phyloP scores from a whole-genome alignment of 306 rosid genomes.

The Medicago arabica region DNA sequence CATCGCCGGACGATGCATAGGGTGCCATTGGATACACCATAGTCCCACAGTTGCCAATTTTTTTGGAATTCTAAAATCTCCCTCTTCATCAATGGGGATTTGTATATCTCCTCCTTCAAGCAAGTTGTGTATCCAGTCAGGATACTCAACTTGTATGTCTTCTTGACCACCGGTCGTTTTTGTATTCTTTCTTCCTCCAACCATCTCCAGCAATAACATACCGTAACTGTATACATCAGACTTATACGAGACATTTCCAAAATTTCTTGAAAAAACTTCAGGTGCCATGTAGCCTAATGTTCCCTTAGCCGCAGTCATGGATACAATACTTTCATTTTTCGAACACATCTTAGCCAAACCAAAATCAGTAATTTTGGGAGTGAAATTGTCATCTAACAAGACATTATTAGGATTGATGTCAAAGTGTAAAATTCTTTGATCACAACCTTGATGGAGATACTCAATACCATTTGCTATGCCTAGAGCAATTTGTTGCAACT shows the following conservation, averaged over 20 bases:
- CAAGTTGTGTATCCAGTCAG: neutral
- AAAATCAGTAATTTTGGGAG: neutral
- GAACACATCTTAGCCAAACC: neutral
- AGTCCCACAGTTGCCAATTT: neutral
- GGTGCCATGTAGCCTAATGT: neutral
- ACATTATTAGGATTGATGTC: neutral
- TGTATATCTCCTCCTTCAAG: neutral
- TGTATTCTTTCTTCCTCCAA: slow-evolving; percentile 5
- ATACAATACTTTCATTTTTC: neutral
- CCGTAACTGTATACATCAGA: neutral
- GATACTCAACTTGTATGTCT: neutral
- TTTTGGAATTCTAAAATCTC: neutral
- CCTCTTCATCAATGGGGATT: neutral
- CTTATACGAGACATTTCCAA: neutral
- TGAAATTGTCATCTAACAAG: neutral
- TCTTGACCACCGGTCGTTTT: neutral
- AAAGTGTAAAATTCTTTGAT: neutral
- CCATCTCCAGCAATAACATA: neutral
- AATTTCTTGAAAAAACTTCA: neutral
- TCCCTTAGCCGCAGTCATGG: neutral
- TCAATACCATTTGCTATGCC: neutral
- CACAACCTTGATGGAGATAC: neutral
- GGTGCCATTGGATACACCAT: neutral
- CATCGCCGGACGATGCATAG: neutral
- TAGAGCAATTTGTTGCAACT: neutral